Evolutionary conservation across 176 grass and related monocot genomes (phyloP).

Genomic region (Triticum aestivum): IWGSC_CS_RefSeq_v2.1 NC_057803.1:616283114-616283613

Average conservation of each 20-base stretch:
- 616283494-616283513: no score
- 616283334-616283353: background rate
- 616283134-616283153: background rate
- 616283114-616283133: conserved; percentile 40
- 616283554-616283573: no score
- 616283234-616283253: conserved; percentile 78
- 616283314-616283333: conserved; percentile 76
- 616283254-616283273: conserved; percentile 71
- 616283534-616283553: no score
- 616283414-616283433: background rate
- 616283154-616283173: background rate
- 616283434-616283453: conserved; percentile 15
- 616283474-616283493: no score
- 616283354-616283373: background rate
- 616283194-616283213: conserved; percentile 33
- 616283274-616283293: conserved; percentile 73
- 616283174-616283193: background rate
- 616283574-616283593: no score
- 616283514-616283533: no score
- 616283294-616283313: conserved; percentile 66
- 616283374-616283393: background rate
- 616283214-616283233: conserved; percentile 74
- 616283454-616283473: no score
- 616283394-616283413: background rate
- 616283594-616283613: no score